These are phyloP conservation scores for Gentiana macrophylla DNA, from an alignment of 257 asterid species.

Conservation along the genomic window DNA sequence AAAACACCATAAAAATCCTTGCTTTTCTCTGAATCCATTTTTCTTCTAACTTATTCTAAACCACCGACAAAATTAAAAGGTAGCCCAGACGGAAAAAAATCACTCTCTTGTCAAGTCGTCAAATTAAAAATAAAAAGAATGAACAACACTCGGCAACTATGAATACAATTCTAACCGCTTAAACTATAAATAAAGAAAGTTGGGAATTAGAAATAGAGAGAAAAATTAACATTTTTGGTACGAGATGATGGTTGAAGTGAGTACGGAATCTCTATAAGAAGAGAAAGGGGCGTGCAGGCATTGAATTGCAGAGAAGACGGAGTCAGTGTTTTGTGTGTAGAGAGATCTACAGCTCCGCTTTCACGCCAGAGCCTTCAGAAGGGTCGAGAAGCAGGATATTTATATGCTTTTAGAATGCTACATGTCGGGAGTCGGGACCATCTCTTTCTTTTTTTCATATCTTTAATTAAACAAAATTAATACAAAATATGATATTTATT, in stretches of 20 bases:
- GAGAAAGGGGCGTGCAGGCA: background rate
- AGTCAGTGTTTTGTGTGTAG: background rate
- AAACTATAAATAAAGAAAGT: background rate
- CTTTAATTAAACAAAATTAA: too few relatives aligned
- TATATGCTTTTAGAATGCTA: slow-evolving; percentile 10
- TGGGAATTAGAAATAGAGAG: slow-evolving; percentile 1
- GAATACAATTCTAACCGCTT: slow-evolving; percentile 2
- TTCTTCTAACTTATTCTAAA: background rate
- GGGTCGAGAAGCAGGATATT: slow-evolving; percentile 34
- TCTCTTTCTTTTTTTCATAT: too few relatives aligned
- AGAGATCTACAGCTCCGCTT: slow-evolving; percentile 16
- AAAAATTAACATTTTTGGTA: slow-evolving; percentile 10
- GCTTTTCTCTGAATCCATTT: background rate
- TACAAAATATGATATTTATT: too few relatives aligned
- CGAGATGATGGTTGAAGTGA: background rate
- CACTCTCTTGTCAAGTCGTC: slow-evolving; percentile 35
- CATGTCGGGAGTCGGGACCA: too few relatives aligned
- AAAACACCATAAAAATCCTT: slow-evolving; percentile 1
- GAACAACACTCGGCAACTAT: background rate
- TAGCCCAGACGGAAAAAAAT: background rate
- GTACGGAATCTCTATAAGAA: slow-evolving; percentile 16
- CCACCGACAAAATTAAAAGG: background rate
- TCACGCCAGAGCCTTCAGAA: slow-evolving; percentile 21
- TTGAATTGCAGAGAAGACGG: slow-evolving; percentile 4
- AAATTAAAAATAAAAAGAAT: slow-evolving; percentile 12